Conservation (phyloP, 768 basidiomycete genomes). For the Trametes meyenii region DNA sequence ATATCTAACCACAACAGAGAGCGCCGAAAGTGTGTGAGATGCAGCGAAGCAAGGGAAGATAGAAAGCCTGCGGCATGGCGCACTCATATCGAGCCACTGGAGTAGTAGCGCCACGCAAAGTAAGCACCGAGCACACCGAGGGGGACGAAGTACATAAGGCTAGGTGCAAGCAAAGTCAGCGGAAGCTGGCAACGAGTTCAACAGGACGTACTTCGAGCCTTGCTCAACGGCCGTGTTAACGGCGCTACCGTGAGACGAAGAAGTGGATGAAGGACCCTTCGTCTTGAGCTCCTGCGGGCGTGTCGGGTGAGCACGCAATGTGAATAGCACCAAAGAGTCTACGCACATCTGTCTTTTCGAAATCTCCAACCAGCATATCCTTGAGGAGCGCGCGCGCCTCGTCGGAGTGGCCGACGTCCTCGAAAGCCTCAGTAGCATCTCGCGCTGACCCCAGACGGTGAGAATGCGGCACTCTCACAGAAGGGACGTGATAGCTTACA, state of each 20-base stretch:
- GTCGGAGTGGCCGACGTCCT: slow-evolving; percentile 99
- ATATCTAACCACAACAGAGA: slow-evolving; percentile 19
- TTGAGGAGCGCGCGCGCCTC: slow-evolving; percentile 89
- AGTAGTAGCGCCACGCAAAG: slow-evolving; percentile 86
- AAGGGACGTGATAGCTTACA: slow-evolving; percentile 54
- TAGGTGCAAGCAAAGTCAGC: slow-evolving; percentile 32
- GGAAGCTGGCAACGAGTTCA: slow-evolving; percentile 16
- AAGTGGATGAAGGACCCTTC: slow-evolving; percentile 51
- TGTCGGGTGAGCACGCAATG: not conserved
- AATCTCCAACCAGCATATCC: slow-evolving; percentile 79
- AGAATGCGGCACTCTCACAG: not conserved
- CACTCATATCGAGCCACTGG: slow-evolving; percentile 46
- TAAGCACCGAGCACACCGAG: slow-evolving; percentile 79
- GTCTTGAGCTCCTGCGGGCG: slow-evolving; percentile 50
- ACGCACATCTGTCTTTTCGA: slow-evolving; percentile 71
- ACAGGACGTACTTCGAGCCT: slow-evolving; percentile 62
- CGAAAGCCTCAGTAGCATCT: slow-evolving; percentile 97
- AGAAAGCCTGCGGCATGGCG: slow-evolving; percentile 11
- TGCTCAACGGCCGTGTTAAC: slow-evolving; percentile 56
- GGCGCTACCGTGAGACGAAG: slow-evolving; percentile 41
- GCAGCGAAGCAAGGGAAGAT: slow-evolving; percentile 8
- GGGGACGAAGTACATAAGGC: slow-evolving; percentile 84
- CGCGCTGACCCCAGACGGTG: slow-evolving; percentile 54
- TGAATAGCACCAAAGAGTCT: not conserved
- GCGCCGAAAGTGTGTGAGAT: slow-evolving; percentile 5